These are phyloP conservation scores for Kodamaea kaohsiungensis DNA, from an alignment of 805 yeast genomes.

Conservation along the genomic window DNA sequence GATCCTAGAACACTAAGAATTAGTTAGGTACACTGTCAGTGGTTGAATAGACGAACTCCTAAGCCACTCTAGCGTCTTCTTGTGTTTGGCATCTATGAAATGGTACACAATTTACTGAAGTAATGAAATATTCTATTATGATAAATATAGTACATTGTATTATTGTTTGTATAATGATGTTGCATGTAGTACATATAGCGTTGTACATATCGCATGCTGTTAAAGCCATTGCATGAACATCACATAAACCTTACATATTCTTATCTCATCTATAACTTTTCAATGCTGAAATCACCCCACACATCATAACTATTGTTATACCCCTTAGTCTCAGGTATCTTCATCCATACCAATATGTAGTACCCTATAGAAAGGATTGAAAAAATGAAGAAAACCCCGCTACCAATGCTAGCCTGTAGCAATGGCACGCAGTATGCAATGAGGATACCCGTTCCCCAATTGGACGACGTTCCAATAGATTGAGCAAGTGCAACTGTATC, in stretches of 20 bases:
- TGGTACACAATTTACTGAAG: no score
- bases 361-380: slow-evolving; percentile 20
- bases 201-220: no score
- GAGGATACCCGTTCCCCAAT: slow-evolving; percentile 36
- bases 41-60: no score
- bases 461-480: slow-evolving; percentile 34
- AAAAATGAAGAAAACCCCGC: slow-evolving; percentile 31
- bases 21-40: no score
- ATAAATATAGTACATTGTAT: not conserved
- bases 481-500: slow-evolving; percentile 37
- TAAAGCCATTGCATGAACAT: no score
- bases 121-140: no score
- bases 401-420: slow-evolving; percentile 25
- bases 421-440: slow-evolving; percentile 36
- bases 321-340: slow-evolving; percentile 38
- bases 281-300: slow-evolving; percentile 20
- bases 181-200: not conserved
- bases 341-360: slow-evolving; percentile 18
- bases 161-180: not conserved
- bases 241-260: not conserved
- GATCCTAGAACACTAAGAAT: no score
- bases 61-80: no score
- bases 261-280: slow-evolving; percentile 1
- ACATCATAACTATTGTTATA: slow-evolving; percentile 25
- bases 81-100: no score